A percentile compares a stretch with the other conserved stretches of the same genome.
phyloP scores from a whole-genome alignment of 2,329 filamentous ascomycete species.

The Arachnopeziza araneosa region DNA sequence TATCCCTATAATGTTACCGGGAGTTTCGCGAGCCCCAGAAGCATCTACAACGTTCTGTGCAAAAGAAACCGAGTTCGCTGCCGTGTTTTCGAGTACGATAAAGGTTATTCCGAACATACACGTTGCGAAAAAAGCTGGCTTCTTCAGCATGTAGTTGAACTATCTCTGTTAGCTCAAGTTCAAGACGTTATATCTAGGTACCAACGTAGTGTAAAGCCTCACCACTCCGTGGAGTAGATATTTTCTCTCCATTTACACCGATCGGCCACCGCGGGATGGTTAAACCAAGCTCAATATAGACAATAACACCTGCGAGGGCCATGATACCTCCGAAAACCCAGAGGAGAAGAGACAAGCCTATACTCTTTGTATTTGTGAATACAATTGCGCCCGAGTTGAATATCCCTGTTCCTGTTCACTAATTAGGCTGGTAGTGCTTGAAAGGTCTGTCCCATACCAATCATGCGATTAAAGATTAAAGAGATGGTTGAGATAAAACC shows the following conservation, averaged over 20 bases:
- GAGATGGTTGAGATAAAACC: slow-evolving; percentile 1
- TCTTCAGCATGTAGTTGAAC: slow-evolving; percentile 39
- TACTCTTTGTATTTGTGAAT: slow-evolving; percentile 9
- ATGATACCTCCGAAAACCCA: slow-evolving; percentile 5
- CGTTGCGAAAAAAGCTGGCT: slow-evolving; percentile 32
- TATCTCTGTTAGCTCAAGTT: background rate
- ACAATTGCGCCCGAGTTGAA: slow-evolving; percentile 6
- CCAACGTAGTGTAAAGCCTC: slow-evolving; percentile 43
- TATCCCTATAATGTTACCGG: slow-evolving; percentile 38
- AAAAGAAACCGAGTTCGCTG: slow-evolving; percentile 45
- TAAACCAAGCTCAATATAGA: slow-evolving; percentile 41
- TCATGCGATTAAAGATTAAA: slow-evolving; percentile 7
- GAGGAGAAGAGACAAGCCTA: slow-evolving; percentile 3
- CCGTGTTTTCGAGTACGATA: slow-evolving; percentile 40
- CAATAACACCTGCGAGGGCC: slow-evolving; percentile 8
- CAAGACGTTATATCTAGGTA: background rate
- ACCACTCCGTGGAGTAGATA: slow-evolving; percentile 39
- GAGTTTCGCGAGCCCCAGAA: slow-evolving; percentile 25
- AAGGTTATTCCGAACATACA: slow-evolving; percentile 36
- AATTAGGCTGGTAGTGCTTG: background rate
- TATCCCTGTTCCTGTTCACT: slow-evolving; percentile 7
- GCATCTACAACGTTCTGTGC: slow-evolving; percentile 36
- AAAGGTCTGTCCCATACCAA: background rate
- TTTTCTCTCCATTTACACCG: slow-evolving; percentile 33
- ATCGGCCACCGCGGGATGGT: slow-evolving; percentile 39